Evolutionary conservation across 75 land plant genomes (phyloP).

Genomic region (Picea glauca): DNA sequence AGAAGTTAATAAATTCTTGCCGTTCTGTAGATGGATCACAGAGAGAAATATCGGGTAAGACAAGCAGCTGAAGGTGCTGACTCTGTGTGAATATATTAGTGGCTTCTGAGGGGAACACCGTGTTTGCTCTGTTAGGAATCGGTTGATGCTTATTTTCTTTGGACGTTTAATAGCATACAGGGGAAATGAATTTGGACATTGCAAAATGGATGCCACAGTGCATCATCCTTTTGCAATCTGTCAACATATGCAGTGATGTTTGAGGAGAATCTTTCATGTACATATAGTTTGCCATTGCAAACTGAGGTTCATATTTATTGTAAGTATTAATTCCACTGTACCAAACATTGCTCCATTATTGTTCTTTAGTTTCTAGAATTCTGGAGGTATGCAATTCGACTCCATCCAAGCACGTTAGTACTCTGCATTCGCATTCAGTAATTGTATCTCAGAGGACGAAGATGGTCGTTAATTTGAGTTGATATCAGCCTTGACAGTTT

Average conservation of each 20-base stretch:
- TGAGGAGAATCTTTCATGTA: slow-evolving; percentile 4
- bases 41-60: slow-evolving; percentile 64
- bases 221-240: background rate
- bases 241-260: background rate
- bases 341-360: background rate
- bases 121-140: too few relatives aligned
- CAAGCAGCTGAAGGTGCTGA: slow-evolving; percentile 21
- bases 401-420: too few relatives aligned
- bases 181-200: slow-evolving; percentile 2
- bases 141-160: background rate
- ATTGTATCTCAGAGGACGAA: too few relatives aligned
- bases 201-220: background rate
- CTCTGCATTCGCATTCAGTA: too few relatives aligned
- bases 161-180: background rate
- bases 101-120: too few relatives aligned
- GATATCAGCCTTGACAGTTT: too few relatives aligned
- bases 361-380: too few relatives aligned
- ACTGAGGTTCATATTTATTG: slow-evolving; percentile 4
- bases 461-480: too few relatives aligned
- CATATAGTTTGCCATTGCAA: slow-evolving; percentile 8
- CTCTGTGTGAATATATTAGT: too few relatives aligned
- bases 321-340: slow-evolving; percentile 7
- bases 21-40: slow-evolving; percentile 53
- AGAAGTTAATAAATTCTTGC: background rate
- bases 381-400: too few relatives aligned